phyloP scores from a whole-genome alignment of 1,284 basidiomycete genomes.

The Cutaneotrichosporon mucoides region DNA sequence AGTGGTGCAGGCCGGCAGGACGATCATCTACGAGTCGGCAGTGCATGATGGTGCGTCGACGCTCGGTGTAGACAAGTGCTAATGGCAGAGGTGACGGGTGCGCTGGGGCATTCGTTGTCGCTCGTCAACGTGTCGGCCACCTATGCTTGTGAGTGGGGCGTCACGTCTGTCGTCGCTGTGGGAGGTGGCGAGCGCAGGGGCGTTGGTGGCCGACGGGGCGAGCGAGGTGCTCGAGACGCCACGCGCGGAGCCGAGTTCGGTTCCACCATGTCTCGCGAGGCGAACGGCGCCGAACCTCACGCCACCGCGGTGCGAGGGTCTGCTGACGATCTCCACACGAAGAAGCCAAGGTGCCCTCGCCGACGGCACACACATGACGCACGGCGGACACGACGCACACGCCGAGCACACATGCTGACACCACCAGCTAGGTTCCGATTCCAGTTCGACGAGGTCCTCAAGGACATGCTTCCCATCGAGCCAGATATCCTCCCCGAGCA shows the following conservation, averaged over 20 bases:
- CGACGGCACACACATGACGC: too few species aligned
- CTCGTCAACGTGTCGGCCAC: slow-evolving; percentile 35
- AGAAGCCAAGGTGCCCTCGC: too few species aligned
- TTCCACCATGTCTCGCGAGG: too few species aligned
- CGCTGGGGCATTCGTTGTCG: too few species aligned
- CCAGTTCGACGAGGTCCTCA: slow-evolving; percentile 1
- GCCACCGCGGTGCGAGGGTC: too few species aligned
- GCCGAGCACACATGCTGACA: not conserved
- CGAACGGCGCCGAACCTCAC: too few species aligned
- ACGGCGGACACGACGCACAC: too few species aligned
- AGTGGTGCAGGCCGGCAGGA: slow-evolving; percentile 61
- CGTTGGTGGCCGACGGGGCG: not conserved
- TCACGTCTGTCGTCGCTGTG: too few species aligned
- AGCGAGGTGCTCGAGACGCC: too few species aligned
- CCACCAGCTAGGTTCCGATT: not conserved
- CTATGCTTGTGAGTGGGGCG: not conserved
- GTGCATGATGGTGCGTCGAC: not conserved
- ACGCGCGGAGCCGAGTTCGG: too few species aligned
- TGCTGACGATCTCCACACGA: too few species aligned
- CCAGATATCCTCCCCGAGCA: not conserved
- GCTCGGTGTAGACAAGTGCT: not conserved
- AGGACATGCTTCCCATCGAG: not conserved
- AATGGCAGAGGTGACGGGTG: slow-evolving; percentile 52
- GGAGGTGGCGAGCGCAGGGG: too few species aligned
- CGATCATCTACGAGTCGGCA: slow-evolving; percentile 54